A percentile compares a stretch with the other conserved stretches of the same genome.
phyloP scores from a whole-genome alignment of 2,329 filamentous ascomycete genomes.

The Ceratocystis eucalypticola region DNA sequence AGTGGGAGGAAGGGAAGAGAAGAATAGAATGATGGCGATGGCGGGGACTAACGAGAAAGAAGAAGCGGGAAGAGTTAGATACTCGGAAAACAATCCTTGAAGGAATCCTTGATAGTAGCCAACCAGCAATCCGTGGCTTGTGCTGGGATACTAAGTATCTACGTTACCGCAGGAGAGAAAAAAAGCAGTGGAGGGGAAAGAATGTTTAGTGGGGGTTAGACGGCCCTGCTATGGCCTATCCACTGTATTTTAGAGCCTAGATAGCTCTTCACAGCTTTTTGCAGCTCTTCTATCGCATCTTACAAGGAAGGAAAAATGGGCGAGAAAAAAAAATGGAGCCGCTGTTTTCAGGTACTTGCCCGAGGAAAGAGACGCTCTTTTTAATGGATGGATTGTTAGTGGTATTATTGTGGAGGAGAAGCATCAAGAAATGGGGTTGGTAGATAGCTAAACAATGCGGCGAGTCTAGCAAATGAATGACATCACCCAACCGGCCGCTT shows the following conservation, averaged over 20 bases:
- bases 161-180: neutral
- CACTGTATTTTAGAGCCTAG: too few species aligned
- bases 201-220: too few species aligned
- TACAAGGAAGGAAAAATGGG: neutral
- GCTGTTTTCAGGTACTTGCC: conserved; percentile 2
- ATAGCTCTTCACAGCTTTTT: too few species aligned
- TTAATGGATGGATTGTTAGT: neutral
- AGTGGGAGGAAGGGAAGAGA: neutral
- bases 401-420: neutral
- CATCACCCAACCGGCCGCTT: too few species aligned
- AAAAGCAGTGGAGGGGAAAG: neutral
- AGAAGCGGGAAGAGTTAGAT: conserved; percentile 9
- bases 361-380: conserved; percentile 9
- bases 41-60: neutral
- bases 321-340: neutral
- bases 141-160: neutral
- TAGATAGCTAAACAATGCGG: too few species aligned
- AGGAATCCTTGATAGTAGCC: neutral
- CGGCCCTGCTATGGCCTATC: too few species aligned
- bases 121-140: neutral
- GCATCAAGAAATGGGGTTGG: neutral
- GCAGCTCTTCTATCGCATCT: too few species aligned
- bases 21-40: conserved; percentile 2
- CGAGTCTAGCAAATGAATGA: too few species aligned
- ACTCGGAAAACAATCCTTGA: conserved; percentile 14